Evolutionary conservation across 2,329 filamentous ascomycete genomes (phyloP).

Genomic region (Pseudogymnoascus sp.): DNA sequence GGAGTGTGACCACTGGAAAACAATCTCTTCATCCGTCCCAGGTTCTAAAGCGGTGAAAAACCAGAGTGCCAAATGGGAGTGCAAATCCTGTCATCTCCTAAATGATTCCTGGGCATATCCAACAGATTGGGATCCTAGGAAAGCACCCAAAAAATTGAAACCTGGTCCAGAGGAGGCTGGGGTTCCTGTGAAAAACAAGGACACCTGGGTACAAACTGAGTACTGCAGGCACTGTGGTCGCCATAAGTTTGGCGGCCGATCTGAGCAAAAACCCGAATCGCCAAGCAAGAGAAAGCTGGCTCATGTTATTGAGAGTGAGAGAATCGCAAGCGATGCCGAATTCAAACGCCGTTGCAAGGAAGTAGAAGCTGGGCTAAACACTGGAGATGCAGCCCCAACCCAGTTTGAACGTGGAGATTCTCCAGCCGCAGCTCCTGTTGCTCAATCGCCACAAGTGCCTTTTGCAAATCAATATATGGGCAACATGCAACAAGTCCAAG

Average conservation of each 20-base stretch:
- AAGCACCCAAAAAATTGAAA: background rate
- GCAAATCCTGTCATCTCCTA: background rate
- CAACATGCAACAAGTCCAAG: background rate
- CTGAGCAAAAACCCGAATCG: background rate
- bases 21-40: background rate
- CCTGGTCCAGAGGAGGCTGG: background rate
- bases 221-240: background rate
- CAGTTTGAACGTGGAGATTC: background rate
- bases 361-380: background rate
- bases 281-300: background rate
- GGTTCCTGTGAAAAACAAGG: background rate
- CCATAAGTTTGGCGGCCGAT: background rate
- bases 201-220: background rate
- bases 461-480: background rate
- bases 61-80: background rate
- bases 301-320: background rate
- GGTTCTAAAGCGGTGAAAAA: background rate
- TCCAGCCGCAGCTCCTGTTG: background rate
- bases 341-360: background rate
- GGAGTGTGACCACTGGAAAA: background rate
- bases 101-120: background rate
- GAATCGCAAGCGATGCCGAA: background rate
- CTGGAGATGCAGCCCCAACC: background rate
- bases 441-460: background rate
- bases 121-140: background rate